Evolutionary conservation across 2,329 filamentous ascomycete genomes (phyloP).

Genomic region (Neoarthrinium moseri): DNA sequence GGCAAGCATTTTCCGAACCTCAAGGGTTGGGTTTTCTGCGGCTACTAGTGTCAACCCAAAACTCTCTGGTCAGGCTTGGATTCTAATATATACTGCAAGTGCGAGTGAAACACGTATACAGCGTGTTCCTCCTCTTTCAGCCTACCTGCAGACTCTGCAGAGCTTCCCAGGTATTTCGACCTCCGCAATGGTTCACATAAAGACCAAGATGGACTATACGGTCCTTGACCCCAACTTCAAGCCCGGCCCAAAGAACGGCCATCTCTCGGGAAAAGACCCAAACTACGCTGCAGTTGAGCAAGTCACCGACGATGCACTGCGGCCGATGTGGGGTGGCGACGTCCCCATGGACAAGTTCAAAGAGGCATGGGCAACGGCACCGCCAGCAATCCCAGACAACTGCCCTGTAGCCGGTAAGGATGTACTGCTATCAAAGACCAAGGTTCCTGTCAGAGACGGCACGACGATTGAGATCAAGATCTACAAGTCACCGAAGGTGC

Average conservation of each 20-base stretch:
- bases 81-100: too few relatives aligned
- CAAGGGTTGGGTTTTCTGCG: too few relatives aligned
- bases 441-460: conserved; percentile 31
- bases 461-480: conserved; percentile 32
- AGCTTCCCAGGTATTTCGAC: too few relatives aligned
- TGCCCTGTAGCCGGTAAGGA: conserved; percentile 32
- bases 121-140: too few relatives aligned
- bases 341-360: conserved; percentile 15
- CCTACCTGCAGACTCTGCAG: too few relatives aligned
- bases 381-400: conserved; percentile 22
- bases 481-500: conserved; percentile 26
- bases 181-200: conserved; percentile 16
- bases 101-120: too few relatives aligned
- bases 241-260: conserved; percentile 32
- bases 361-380: conserved; percentile 20
- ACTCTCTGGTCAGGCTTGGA: too few relatives aligned
- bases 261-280: conserved; percentile 30
- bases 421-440: conserved; percentile 26
- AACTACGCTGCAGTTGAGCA: conserved; percentile 26
- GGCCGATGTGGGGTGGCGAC: conserved; percentile 25
- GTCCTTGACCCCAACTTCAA: conserved; percentile 27
- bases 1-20: too few relatives aligned
- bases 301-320: conserved; percentile 22
- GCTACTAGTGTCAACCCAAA: too few relatives aligned
- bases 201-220: conserved; percentile 25